Evolutionary conservation across 176 grass and related monocot species (phyloP), one percentile per base, ranked within the genome.

Genomic region (Aechmea fasciata): DNA sequence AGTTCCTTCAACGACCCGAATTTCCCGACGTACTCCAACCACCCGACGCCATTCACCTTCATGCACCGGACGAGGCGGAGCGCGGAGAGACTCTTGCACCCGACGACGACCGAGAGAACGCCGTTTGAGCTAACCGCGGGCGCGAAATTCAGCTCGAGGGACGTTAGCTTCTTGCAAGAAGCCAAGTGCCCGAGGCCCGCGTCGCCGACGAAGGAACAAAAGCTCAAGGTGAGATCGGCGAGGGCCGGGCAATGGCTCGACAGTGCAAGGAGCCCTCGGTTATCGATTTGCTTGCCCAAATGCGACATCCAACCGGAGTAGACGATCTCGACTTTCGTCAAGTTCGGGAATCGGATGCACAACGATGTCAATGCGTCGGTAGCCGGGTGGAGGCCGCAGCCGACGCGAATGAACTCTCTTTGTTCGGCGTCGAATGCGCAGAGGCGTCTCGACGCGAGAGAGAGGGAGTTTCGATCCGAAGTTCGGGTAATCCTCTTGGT

Each of bases 11-110:
- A 65, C 4, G 84, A 73, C 67, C 87, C 87, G 11, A 57, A 7
- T 59, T 63, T 79, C 19, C 83, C 90, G 33, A 95, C 79, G 67
- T 90, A 90, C 50, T 77, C 81, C 2, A 96, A 72, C 87, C 91
- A 96, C 79, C 75, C 72, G 15, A 82, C 63, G 8, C 73, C 75
- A 48, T 50, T 52, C 52, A 95, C 79, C 20, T 76, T 75, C 67
- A 80, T 80, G 77, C 84, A 90, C 5, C 80, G 69, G 49, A 87
- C 64, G 55, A 90, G 84, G 17, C 87, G 78, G 57, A 90, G 65
- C 15, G 33, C 65, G 33, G 78, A 87, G 51, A 95, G 71, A 69
- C 68, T 69, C 73, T 77, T 87, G 67, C 90, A 90, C 73, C 86
- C 83, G 65, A 87, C 75, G 11, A 63, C 86, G 63, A 90, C 55